These are phyloP conservation scores for Haematococcus sp. DNA, from an alignment of 139 green algal species.

Conservation along the genomic window DNA sequence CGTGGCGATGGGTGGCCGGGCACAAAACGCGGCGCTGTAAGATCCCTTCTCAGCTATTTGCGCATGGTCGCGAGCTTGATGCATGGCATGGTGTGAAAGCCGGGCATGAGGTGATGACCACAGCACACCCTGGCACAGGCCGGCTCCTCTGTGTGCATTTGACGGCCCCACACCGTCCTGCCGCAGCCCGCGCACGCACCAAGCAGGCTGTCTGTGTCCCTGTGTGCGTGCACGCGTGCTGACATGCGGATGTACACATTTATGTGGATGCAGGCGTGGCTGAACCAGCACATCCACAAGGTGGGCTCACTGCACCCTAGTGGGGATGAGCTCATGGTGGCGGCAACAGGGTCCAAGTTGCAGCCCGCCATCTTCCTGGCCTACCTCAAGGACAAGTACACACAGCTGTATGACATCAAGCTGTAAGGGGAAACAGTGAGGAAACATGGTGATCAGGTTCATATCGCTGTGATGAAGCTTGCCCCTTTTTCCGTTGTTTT, in stretches of 20 bases:
- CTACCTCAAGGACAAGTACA: slow-evolving; percentile 83
- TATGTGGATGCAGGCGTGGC: slow-evolving; percentile 66
- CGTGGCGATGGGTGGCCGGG: not conserved
- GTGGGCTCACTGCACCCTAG: slow-evolving; percentile 65
- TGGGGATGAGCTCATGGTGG: slow-evolving; percentile 80
- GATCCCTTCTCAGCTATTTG: not conserved
- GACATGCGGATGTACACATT: no score
- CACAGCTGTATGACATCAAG: slow-evolving; percentile 63
- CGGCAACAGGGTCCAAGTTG: slow-evolving; percentile 70
- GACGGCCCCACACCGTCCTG: not conserved
- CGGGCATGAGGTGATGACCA: no score
- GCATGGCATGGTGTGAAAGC: not conserved
- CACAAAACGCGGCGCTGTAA: not conserved
- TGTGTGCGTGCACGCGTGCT: no score
- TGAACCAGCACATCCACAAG: slow-evolving; percentile 80
- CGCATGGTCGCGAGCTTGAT: not conserved
- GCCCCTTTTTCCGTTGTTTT: no score
- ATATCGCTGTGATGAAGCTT: no score
- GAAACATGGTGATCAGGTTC: no score
- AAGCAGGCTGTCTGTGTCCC: no score
- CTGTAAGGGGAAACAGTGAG: no score
- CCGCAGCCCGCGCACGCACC: not conserved
- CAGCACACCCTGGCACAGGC: no score
- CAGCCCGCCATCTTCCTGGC: slow-evolving; percentile 71
- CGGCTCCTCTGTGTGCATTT: not conserved